phyloP scores from a whole-genome alignment of 371 early-diverging fungal genomes.

The Mucor indicus region DNA sequence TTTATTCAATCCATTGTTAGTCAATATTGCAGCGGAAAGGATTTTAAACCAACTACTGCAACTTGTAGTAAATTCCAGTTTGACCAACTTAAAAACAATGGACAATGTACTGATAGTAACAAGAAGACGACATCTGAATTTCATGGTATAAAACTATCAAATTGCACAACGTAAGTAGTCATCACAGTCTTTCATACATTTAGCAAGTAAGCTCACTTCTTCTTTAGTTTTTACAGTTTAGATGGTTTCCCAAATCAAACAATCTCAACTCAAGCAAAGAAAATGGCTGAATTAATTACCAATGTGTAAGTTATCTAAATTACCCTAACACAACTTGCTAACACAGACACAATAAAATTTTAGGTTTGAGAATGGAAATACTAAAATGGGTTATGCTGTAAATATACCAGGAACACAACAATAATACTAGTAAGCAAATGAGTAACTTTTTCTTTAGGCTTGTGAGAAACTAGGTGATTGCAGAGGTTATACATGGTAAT shows the following conservation, averaged over 20 bases:
- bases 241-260: slow-evolving; percentile 26
- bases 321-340: neutral
- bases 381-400: slow-evolving; percentile 44
- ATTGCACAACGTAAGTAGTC: slow-evolving; percentile 38
- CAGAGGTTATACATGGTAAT: slow-evolving; percentile 46
- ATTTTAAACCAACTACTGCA: neutral
- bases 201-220: neutral
- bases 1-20: too few relatives aligned
- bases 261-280: slow-evolving; percentile 28
- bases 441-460: slow-evolving; percentile 18
- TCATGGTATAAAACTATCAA: slow-evolving; percentile 20
- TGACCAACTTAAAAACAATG: slow-evolving; percentile 1
- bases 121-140: slow-evolving; percentile 10
- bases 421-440: neutral
- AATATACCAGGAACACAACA: neutral
- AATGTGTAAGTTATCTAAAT: slow-evolving; percentile 53
- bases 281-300: slow-evolving; percentile 46
- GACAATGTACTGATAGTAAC: slow-evolving; percentile 21
- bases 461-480: slow-evolving; percentile 41
- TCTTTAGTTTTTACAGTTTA: slow-evolving; percentile 38
- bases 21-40: slow-evolving; percentile 5
- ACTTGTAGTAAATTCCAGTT: slow-evolving; percentile 17
- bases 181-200: neutral
- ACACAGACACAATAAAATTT: neutral
- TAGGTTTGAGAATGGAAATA: slow-evolving; percentile 48